phyloP scores from a whole-genome alignment of 768 basidiomycete genomes.

The Lactarius indigo region DNA sequence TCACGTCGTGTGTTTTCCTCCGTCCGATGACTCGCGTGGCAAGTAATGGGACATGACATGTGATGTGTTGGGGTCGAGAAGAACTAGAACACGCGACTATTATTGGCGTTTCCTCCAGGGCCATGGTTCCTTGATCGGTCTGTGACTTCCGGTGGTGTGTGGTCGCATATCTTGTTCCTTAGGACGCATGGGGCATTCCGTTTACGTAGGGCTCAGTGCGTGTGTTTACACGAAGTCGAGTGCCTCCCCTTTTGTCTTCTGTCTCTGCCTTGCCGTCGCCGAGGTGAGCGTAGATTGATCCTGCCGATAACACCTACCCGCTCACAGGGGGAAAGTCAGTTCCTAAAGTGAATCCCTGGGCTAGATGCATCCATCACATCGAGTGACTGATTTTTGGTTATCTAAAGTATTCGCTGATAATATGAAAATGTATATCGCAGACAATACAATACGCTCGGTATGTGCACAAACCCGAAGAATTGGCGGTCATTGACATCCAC shows the following conservation, averaged over 20 bases:
- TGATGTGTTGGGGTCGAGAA: neutral
- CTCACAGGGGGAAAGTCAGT: neutral
- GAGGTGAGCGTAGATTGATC: conserved; percentile 9
- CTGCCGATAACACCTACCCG: conserved; percentile 9
- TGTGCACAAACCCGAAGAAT: neutral
- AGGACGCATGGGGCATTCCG: conserved; percentile 6
- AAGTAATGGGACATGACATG: neutral
- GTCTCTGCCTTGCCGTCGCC: neutral
- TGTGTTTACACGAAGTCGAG: neutral
- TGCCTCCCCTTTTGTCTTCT: neutral
- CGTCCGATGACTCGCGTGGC: neutral
- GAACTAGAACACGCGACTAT: neutral
- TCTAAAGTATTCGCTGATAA: neutral
- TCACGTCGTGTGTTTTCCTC: neutral
- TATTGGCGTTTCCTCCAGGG: neutral
- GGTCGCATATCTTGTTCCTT: neutral
- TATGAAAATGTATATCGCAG: neutral
- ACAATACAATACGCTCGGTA: neutral
- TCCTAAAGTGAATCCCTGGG: neutral
- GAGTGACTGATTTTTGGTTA: neutral
- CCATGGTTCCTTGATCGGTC: neutral
- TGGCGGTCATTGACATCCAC: neutral
- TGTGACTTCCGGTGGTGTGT: neutral
- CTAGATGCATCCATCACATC: neutral
- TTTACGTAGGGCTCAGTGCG: conserved; percentile 15